Percentiles rank a stretch among this genome's conserved stretches.
Evolutionary conservation across 164 flowering plant species (phyloP).

Genomic region (Cinnamomum micranthum): DNA sequence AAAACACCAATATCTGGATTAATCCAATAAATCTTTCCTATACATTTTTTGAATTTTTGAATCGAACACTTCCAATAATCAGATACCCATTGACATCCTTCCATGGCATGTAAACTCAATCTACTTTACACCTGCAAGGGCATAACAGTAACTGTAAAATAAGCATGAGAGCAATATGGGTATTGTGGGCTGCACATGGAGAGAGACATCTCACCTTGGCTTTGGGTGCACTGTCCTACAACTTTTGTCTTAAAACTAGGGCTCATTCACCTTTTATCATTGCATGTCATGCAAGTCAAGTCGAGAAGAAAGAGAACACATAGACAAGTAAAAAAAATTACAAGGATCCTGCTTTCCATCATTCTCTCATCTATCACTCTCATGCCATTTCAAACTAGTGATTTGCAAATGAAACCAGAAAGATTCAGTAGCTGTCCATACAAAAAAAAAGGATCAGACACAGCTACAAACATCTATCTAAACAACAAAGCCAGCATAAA

Average conservation of each 20-base stretch:
- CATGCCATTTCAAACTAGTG: neutral
- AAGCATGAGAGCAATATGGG: neutral
- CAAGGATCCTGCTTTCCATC: neutral
- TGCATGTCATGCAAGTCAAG: conserved; percentile 1
- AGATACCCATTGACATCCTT: too few relatives aligned
- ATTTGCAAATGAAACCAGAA: neutral
- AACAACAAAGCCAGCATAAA: neutral
- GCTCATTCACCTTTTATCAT: neutral
- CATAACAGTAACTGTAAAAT: too few relatives aligned
- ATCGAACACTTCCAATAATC: too few relatives aligned
- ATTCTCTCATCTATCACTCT: conserved; percentile 1
- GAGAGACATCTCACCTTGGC: conserved; percentile 6
- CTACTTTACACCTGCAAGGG: too few relatives aligned
- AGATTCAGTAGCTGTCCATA: neutral
- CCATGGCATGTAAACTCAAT: too few relatives aligned
- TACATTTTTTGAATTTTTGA: too few relatives aligned
- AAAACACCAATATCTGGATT: too few relatives aligned
- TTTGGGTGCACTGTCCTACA: conserved; percentile 4
- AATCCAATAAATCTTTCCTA: too few relatives aligned
- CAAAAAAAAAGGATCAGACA: neutral
- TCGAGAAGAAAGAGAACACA: neutral
- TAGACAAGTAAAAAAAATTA: neutral
- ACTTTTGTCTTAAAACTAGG: conserved; percentile 10
- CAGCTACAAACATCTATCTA: neutral
- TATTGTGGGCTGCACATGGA: neutral